Base-by-base conservation (phyloP, 2,329 filamentous ascomycete species). In the Stagonosporopsis chrysanthemi region DNA sequence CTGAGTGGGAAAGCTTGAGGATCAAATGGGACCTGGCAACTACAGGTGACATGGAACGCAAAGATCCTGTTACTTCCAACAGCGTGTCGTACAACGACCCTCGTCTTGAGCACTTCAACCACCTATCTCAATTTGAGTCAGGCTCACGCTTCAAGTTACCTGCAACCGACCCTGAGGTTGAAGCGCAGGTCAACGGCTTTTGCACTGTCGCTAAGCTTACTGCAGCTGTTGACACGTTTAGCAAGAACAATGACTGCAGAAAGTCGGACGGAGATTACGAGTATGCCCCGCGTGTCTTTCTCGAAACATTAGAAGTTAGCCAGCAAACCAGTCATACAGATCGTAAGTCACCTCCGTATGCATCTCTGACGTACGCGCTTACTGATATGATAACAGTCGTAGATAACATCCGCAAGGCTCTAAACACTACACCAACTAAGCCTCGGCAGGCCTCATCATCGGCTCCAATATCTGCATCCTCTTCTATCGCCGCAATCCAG, bases 81-180 rank as follows among this genome's bases (percentile, higher is more conserved):
- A 61, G 54, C 22, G 56, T 72, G 15, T 56, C 62, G 6, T 67
- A 68, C 14, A 43, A 64, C 4, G 42, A 63, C n/a, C 51, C 56
- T 28, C 28, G 26, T 6, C 58, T 66, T 17, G 19, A 46, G 17
- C 55, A 42, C 8, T 58, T 64, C 44, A 59, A 64, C 12, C 35
- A 40, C 3, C 46, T 64, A 8, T 24, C 31, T n/a, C 47, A 40
- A 17, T 71, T 56, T 44, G 71, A 75, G 15, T 70, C 68, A 39
- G 72, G 72, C 2, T 73, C 71, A 2, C 63, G 63, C 6, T 73
- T 71, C 61, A 70, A 65, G 58, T 60, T 73, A 12, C 68, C 71
- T 3, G 11, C 12, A 3, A 9, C 52, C 11, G 44, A 49, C 6
- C 22, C 53, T 2, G 11, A 31, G 4, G 41, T 53, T 17, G 41